Conservation (phyloP, 805 yeast genomes). For the Candida caryicola region DNA sequence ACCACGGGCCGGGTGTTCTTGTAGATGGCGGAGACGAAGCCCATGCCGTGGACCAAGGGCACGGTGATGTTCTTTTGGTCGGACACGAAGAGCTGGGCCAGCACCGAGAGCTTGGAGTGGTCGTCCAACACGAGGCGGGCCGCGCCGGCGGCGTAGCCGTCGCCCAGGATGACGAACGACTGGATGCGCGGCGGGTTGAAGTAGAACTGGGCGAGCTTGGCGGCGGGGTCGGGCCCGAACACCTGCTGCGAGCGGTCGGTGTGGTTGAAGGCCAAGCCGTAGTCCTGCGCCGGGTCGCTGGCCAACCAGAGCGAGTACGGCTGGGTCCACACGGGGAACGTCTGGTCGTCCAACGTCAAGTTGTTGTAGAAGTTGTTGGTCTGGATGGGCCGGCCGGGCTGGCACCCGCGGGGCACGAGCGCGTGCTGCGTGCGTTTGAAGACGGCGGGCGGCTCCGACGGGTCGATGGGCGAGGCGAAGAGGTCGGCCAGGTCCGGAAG, state of each 20-base stretch:
- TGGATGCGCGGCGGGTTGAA: slow-evolving; percentile 67
- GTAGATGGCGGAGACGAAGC: slow-evolving; percentile 65
- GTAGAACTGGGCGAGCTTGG: slow-evolving; percentile 54
- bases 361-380: slow-evolving; percentile 82
- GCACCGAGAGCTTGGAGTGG: slow-evolving; percentile 32
- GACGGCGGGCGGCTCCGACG: slow-evolving; percentile 41
- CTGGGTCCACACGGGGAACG: slow-evolving; percentile 74
- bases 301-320: slow-evolving; percentile 76
- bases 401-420: slow-evolving; percentile 36
- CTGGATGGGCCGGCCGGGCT: slow-evolving; percentile 46
- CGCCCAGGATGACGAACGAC: slow-evolving; percentile 49
- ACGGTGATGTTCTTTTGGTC: slow-evolving; percentile 19
- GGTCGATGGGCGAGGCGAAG: slow-evolving; percentile 42
- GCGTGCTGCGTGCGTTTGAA: slow-evolving; percentile 35
- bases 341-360: slow-evolving; percentile 62
- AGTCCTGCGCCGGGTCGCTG: slow-evolving; percentile 42
- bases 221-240: slow-evolving; percentile 60
- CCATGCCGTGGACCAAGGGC: slow-evolving; percentile 80
- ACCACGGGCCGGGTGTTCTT: slow-evolving; percentile 26
- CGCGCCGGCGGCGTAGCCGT: slow-evolving; percentile 18
- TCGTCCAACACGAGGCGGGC: slow-evolving; percentile 20
- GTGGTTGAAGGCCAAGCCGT: slow-evolving; percentile 69
- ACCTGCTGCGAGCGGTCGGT: slow-evolving; percentile 58
- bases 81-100: slow-evolving; percentile 18
- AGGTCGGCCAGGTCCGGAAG: slow-evolving; percentile 22